Percentiles rank a stretch among this genome's conserved stretches.
phyloP scores from a whole-genome alignment of 2,329 filamentous ascomycete species.

The Colletotrichum tabaci region DNA sequence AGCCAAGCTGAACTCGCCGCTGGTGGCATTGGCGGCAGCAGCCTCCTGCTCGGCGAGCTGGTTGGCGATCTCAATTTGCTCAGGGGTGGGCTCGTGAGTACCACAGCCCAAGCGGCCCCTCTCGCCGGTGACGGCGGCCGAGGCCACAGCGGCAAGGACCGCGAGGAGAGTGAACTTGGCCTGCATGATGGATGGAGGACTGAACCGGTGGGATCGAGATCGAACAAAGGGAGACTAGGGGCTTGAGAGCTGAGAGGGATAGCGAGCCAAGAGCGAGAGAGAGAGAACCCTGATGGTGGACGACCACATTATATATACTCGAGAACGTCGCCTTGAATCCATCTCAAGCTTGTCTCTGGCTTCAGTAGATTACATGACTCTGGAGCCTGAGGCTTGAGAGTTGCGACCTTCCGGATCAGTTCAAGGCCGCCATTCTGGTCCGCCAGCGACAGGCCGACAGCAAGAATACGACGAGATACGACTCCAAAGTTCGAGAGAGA shows the following conservation, averaged over 20 bases:
- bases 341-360: neutral
- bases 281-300: conserved; percentile 14
- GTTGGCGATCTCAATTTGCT: conserved; percentile 42
- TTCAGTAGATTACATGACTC: conserved; percentile 2
- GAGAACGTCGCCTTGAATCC: neutral
- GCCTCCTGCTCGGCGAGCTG: conserved; percentile 43
- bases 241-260: conserved; percentile 25
- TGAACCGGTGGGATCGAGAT: conserved; percentile 3
- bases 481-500: neutral
- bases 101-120: conserved; percentile 21
- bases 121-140: conserved; percentile 21
- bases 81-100: conserved; percentile 20
- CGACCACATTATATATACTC: conserved; percentile 14
- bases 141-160: conserved; percentile 25
- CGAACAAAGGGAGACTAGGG: neutral
- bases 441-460: neutral
- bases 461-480: neutral
- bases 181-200: conserved; percentile 13
- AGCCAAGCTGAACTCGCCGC: conserved; percentile 41
- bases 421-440: neutral
- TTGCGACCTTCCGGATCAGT: conserved; percentile 31
- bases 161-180: conserved; percentile 23
- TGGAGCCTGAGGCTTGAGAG: neutral
- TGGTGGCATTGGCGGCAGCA: neutral
- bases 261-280: conserved; percentile 3